Percentiles rank a stretch among this genome's conserved stretches.
Conservation (phyloP, 352 stramenopile species). For the Phytopythium chamaehyphon region DNA sequence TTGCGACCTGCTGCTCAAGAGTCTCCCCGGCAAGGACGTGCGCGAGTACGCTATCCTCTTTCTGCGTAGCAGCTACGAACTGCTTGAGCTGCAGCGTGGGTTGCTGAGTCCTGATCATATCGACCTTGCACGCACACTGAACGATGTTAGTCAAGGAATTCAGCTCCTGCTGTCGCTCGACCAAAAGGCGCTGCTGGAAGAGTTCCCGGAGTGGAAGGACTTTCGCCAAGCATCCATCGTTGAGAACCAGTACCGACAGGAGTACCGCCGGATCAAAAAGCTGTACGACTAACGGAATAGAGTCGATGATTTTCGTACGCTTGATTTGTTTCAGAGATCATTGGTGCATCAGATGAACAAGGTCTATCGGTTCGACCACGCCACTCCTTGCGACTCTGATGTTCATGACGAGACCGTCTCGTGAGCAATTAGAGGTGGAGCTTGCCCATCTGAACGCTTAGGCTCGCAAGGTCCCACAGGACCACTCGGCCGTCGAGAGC, state of each 20-base stretch:
- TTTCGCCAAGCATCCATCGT: conserved; percentile 87
- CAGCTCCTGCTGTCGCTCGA: conserved; percentile 87
- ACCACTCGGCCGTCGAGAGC: conserved; percentile 80
- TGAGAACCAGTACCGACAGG: conserved; percentile 85
- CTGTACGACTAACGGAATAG: conserved; percentile 83
- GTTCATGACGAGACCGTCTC: not conserved
- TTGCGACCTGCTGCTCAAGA: conserved; percentile 80
- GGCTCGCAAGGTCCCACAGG: conserved; percentile 64
- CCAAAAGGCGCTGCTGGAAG: conserved; percentile 76
- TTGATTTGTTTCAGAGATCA: conserved; percentile 1
- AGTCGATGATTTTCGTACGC: not conserved
- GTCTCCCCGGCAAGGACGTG: conserved; percentile 52
- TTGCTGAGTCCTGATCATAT: conserved; percentile 88
- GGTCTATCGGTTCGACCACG: not conserved
- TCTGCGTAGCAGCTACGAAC: conserved; percentile 75
- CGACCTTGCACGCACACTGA: conserved; percentile 87
- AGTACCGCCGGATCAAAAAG: conserved; percentile 89
- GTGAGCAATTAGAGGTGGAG: conserved; percentile 55
- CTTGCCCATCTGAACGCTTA: conserved; percentile 81
- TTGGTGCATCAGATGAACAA: not conserved
- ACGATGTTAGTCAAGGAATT: conserved; percentile 91
- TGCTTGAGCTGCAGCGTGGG: conserved; percentile 85
- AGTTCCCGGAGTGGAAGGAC: conserved; percentile 83
- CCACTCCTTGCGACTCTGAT: not conserved
- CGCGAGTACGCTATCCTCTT: conserved; percentile 87